Evolutionary conservation across 441 rosid genomes (phyloP).

Genomic region (Populus hybrid): DNA sequence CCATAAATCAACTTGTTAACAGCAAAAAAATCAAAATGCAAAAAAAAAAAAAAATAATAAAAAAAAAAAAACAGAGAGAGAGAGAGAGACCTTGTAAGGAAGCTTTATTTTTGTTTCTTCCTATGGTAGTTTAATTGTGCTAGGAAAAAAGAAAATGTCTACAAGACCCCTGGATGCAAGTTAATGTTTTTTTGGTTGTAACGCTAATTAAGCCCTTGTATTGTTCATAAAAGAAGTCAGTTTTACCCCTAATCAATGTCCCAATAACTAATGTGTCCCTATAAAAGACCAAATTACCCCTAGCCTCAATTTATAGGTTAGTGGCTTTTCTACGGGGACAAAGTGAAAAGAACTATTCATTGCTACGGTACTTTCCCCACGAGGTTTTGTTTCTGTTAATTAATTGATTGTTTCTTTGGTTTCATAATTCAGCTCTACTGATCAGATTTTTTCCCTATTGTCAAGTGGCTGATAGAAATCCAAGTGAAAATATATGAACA

Average conservation of each 20-base stretch:
- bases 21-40: no score
- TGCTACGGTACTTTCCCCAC: not conserved
- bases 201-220: no score
- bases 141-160: no score
- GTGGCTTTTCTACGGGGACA: not conserved
- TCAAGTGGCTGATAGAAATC: not conserved
- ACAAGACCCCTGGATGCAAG: no score
- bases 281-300: not conserved
- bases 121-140: no score
- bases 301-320: not conserved
- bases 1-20: no score
- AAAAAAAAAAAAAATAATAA: no score
- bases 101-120: no score
- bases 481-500: not conserved
- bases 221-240: not conserved
- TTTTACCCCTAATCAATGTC: not conserved
- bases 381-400: not conserved
- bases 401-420: not conserved
- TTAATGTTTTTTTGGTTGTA: no score
- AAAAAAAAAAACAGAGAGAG: no score
- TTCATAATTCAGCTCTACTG: not conserved
- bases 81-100: no score
- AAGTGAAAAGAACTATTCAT: not conserved
- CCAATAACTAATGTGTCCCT: not conserved
- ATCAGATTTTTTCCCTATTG: not conserved